Evolutionary conservation across 345 rosid genomes (phyloP).

Genomic region (Turnera subulata): DNA sequence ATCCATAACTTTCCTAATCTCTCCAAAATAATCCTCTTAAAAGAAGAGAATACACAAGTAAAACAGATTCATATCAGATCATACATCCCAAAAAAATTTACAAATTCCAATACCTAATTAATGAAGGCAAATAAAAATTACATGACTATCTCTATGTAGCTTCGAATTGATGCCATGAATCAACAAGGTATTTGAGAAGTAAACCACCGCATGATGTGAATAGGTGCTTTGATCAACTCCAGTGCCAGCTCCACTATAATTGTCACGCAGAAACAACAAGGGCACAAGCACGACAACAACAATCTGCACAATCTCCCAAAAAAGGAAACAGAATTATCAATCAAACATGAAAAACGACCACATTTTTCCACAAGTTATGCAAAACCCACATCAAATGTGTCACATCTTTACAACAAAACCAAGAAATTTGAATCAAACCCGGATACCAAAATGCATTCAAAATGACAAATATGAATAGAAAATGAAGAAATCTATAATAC

Average conservation of each 20-base stretch:
- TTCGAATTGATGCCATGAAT: background rate
- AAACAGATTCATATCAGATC: no score
- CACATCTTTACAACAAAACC: background rate
- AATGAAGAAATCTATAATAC: slow-evolving; percentile 3
- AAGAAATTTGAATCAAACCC: background rate
- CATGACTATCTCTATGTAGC: no score
- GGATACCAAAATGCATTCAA: background rate
- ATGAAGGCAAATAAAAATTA: no score
- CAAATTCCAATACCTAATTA: no score
- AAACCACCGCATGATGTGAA: slow-evolving; percentile 35
- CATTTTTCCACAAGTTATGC: background rate
- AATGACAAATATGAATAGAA: background rate
- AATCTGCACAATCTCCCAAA: slow-evolving; percentile 22
- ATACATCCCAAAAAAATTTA: no score
- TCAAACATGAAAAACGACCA: background rate
- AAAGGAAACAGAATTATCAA: slow-evolving; percentile 1
- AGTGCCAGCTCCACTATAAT: slow-evolving; percentile 26
- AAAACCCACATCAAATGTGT: background rate
- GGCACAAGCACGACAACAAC: slow-evolving; percentile 17
- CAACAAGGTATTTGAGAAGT: slow-evolving; percentile 31
- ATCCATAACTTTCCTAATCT: no score
- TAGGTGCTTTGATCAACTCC: slow-evolving; percentile 31
- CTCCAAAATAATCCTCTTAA: no score
- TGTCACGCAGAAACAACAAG: slow-evolving; percentile 26
- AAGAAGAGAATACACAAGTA: no score